Evolutionary conservation across 441 rosid genomes (phyloP).

Genomic region (Erysimum cheiri): DNA sequence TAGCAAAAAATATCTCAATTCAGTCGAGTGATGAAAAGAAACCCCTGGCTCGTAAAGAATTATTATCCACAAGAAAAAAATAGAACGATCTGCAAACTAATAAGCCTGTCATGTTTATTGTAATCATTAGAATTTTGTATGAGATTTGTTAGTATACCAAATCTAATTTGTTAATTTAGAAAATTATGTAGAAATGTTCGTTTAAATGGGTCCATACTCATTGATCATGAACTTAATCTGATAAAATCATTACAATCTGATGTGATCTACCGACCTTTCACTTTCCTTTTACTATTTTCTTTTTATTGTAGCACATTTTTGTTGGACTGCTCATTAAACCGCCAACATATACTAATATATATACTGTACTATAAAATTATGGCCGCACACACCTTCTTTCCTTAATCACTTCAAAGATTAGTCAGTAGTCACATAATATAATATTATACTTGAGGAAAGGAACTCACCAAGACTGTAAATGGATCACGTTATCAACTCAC

Average conservation of each 20-base stretch:
- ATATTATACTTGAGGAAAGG: constrained; percentile 10
- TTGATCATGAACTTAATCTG: constrained; percentile 52
- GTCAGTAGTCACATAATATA: neutral
- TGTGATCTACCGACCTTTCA: constrained; percentile 67
- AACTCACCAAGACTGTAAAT: constrained; percentile 29
- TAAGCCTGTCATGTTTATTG: neutral
- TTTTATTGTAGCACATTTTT: constrained; percentile 18
- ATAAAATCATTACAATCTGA: constrained; percentile 59
- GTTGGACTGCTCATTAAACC: constrained; percentile 45
- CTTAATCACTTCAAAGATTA: constrained; percentile 41
- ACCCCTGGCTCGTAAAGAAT: neutral
- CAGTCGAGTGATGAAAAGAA: neutral
- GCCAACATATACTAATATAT: constrained; percentile 24
- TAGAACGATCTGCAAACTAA: neutral
- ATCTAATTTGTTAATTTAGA: neutral
- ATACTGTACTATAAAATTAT: constrained; percentile 36
- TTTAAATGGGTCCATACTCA: constrained; percentile 46
- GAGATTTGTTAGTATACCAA: neutral
- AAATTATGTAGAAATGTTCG: neutral
- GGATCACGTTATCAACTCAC: constrained; percentile 24
- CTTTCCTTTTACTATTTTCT: constrained; percentile 27
- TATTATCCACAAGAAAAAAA: neutral
- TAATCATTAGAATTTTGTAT: neutral
- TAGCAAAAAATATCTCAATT: constrained; percentile 1
- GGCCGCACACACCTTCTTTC: constrained; percentile 32